phyloP scores from a whole-genome alignment of 352 stramenopile genomes.

The Phytophthora megakarya region DNA sequence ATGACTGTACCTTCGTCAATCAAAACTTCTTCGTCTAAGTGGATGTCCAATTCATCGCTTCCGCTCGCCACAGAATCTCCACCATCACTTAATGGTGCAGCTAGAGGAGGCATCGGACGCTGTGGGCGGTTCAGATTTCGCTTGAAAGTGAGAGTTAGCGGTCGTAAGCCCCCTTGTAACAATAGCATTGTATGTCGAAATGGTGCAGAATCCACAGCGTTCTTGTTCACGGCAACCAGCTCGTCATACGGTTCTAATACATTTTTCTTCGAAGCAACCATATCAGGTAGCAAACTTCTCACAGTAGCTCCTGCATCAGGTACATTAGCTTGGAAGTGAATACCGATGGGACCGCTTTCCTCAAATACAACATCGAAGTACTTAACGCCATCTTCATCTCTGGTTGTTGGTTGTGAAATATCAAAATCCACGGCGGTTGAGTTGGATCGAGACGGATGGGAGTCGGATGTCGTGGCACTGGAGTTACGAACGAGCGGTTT shows the following conservation, averaged over 20 bases:
- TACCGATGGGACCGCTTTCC: constrained; percentile 72
- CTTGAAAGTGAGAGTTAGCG: constrained; percentile 79
- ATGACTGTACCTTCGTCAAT: constrained; percentile 41
- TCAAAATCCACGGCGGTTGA: constrained; percentile 21
- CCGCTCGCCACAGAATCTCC: constrained; percentile 4
- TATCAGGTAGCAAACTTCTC: constrained; percentile 59
- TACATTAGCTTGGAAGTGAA: constrained; percentile 82
- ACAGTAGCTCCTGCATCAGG: constrained; percentile 71
- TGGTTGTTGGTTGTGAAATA: neutral
- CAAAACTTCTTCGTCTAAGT: constrained; percentile 68
- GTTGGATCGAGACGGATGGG: constrained; percentile 24
- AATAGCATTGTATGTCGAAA: constrained; percentile 86
- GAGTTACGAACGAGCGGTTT: constrained; percentile 21
- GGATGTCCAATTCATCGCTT: constrained; percentile 9
- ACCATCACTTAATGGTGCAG: constrained; percentile 10
- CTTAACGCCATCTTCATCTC: constrained; percentile 18
- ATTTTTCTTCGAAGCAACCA: constrained; percentile 51
- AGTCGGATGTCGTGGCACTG: constrained; percentile 18
- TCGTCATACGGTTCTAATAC: constrained; percentile 67
- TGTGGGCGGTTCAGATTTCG: constrained; percentile 31
- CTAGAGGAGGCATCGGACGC: constrained; percentile 3
- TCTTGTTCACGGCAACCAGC: constrained; percentile 81
- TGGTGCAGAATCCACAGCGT: constrained; percentile 61
- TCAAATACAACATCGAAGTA: constrained; percentile 79
- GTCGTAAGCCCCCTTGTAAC: constrained; percentile 76